A percentile compares a stretch with the other conserved stretches of the same genome.
Evolutionary conservation across 1,139 yeast species (phyloP).

Genomic region (Wickerhamomyces sp.): DNA sequence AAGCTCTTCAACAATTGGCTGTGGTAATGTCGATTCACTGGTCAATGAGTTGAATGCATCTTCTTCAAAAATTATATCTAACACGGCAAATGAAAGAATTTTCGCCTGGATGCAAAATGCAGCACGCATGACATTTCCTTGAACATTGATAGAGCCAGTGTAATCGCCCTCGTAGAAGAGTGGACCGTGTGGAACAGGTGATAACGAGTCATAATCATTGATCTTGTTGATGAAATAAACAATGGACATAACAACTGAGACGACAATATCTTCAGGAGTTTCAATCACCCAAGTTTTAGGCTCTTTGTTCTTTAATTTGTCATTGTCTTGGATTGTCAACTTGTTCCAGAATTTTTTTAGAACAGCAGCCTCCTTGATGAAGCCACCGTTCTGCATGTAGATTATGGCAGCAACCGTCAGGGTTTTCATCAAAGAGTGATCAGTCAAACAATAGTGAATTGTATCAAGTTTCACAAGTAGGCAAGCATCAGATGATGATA

Average conservation of each 20-base stretch:
- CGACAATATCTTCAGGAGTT: constrained; percentile 33
- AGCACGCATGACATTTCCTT: constrained; percentile 24
- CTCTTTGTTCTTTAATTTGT: constrained; percentile 29
- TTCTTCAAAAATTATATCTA: constrained; percentile 25
- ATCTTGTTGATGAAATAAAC: constrained; percentile 38
- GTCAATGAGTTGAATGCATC: constrained; percentile 15
- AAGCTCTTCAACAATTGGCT: constrained; percentile 32
- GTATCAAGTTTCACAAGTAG: constrained; percentile 16
- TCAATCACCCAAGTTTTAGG: constrained; percentile 35
- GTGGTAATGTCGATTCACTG: constrained; percentile 16
- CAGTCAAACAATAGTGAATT: constrained; percentile 26
- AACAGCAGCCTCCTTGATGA: constrained; percentile 24
- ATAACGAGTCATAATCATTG: constrained; percentile 27
- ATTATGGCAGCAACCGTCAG: constrained; percentile 42
- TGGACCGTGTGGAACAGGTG: constrained; percentile 12
- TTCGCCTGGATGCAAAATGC: constrained; percentile 39
- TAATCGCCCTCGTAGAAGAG: constrained; percentile 21
- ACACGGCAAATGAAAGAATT: constrained; percentile 33
- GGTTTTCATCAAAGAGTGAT: constrained; percentile 23
- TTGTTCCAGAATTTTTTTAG: constrained; percentile 20
- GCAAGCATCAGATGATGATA: constrained; percentile 7
- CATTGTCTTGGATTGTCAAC: constrained; percentile 21
- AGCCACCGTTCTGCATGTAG: constrained; percentile 45
- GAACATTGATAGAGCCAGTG: constrained; percentile 13
- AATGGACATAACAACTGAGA: constrained; percentile 37